Evolutionary conservation across 345 rosid species (phyloP), one percentile per base, ranked within the genome.

Genomic region (Arabidopsis suecica): DNA sequence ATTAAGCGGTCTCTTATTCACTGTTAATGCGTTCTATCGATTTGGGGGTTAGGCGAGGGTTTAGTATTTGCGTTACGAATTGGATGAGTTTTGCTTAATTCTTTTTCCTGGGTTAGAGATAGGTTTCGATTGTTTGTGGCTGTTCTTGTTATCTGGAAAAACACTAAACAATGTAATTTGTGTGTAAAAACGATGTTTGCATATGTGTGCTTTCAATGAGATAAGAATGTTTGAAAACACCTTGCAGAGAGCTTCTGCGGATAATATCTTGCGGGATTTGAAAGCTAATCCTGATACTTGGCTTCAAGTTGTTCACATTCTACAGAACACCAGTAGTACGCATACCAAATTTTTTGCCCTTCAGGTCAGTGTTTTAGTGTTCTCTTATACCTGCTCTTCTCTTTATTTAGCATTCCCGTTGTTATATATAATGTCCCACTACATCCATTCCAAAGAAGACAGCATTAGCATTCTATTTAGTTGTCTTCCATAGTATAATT

Each of bases 271-370:
- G 84, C 89, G 94, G 80, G 97, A 90, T 36, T 79, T 95, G 84
- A 94, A 95, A 80, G 87, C 83, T 56, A 95, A 95, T 80, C 94
- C 94, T 40, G 98, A 95, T 71, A 90, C 86, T 77, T 95, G 99
- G 99, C 98, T 90, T 34, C 99, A 95, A 77, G 99, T 95, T 48
- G 98, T 93, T 77, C 97, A 88, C 70, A 83, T 93, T 73, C 84
- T 95, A 20, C 98, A 89, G 69, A 86, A 69, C 41, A 87, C 99
- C 5, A 86, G 81, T 73, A 90, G 83, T 80, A 82, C 85, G 18
- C 87, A 93, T 79, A 90, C 99, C 69, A 95, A 95, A 71, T 95
- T 86, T 79, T 95, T 89, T 64, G 94, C 99, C 23, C 85, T 95
- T 68, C 98, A 92, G 96, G 99, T 92, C 48, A 61, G 83, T 28